phyloP scores from a whole-genome alignment of 768 basidiomycete genomes.

The Tulasnella sp. region DNA sequence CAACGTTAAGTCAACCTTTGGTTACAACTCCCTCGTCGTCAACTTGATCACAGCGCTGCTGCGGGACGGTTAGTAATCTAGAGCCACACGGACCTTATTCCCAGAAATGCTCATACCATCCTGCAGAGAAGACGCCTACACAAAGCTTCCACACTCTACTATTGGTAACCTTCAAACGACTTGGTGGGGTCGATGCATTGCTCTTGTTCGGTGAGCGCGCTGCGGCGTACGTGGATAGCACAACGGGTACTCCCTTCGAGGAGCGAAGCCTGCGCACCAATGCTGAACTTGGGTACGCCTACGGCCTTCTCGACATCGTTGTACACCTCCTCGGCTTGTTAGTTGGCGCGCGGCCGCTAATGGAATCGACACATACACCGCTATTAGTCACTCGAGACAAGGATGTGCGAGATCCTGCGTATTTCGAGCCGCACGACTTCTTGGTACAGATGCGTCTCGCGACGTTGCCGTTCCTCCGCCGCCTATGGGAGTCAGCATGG shows the following conservation, averaged over 20 bases:
- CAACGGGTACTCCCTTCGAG: conserved; percentile 40
- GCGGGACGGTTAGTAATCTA: conserved; percentile 43
- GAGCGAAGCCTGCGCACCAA: conserved; percentile 46
- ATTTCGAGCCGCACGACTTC: conserved; percentile 80
- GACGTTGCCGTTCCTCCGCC: conserved; percentile 51
- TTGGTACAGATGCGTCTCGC: conserved; percentile 68
- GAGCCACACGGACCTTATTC: conserved; percentile 3
- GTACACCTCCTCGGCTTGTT: conserved; percentile 66
- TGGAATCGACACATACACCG: conserved; percentile 77
- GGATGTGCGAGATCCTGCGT: conserved; percentile 60
- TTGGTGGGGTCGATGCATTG: conserved; percentile 60
- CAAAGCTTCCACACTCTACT: conserved; percentile 75
- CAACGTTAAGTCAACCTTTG: conserved; percentile 35
- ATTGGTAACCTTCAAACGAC: conserved; percentile 58
- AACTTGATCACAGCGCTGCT: conserved; percentile 41
- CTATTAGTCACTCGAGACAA: conserved; percentile 65
- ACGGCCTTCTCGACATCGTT: conserved; percentile 69
- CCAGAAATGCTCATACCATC: background rate
- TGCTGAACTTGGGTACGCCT: conserved; percentile 63
- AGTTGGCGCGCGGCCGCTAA: conserved; percentile 64
- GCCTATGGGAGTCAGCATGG: conserved; percentile 80
- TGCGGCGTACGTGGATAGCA: conserved; percentile 43
- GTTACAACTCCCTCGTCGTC: conserved; percentile 45
- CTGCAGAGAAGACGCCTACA: conserved; percentile 59
- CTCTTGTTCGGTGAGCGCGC: conserved; percentile 46